Percentiles rank a stretch among this genome's conserved stretches.
Evolutionary conservation across 768 basidiomycete species (phyloP).

Genomic region (Hydnum rufescens): DNA sequence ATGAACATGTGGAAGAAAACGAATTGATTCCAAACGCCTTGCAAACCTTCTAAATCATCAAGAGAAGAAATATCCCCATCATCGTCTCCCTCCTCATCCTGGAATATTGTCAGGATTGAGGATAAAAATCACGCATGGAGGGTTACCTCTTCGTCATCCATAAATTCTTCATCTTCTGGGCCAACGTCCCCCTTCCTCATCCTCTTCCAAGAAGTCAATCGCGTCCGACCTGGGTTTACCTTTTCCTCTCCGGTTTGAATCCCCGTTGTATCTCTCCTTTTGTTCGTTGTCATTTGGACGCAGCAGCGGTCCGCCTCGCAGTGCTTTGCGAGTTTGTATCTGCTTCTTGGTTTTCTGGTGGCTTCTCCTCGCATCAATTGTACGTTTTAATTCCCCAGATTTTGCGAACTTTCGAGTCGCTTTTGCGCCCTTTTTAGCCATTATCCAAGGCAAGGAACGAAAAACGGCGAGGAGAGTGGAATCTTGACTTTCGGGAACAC

Average conservation of each 20-base stretch:
- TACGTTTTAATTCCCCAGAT: conserved; percentile 73
- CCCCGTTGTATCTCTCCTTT: conserved; percentile 19
- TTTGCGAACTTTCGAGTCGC: conserved; percentile 74
- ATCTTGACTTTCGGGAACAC: neutral
- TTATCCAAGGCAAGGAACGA: conserved; percentile 9
- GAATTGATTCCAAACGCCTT: too few species aligned
- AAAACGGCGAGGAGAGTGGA: neutral
- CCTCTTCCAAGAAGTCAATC: conserved; percentile 11
- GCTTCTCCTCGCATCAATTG: conserved; percentile 67
- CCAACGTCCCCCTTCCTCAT: conserved; percentile 14
- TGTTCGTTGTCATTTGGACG: too few species aligned
- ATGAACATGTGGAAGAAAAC: neutral
- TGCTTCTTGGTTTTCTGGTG: conserved; percentile 59
- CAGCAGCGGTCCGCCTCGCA: conserved; percentile 19
- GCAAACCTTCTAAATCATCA: conserved; percentile 52
- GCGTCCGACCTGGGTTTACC: conserved; percentile 18
- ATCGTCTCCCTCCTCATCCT: conserved; percentile 32
- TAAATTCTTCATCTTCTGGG: conserved; percentile 10
- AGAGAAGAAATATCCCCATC: conserved; percentile 54
- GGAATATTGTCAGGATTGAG: conserved; percentile 10
- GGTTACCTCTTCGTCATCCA: conserved; percentile 16
- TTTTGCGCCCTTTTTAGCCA: conserved; percentile 51
- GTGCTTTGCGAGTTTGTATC: conserved; percentile 33
- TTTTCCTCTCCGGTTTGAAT: conserved; percentile 13
- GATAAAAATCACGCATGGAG: neutral